Evolutionary conservation across 2,329 filamentous ascomycete genomes (phyloP), one percentile per base, ranked within the genome.

Genomic region (Ustulina deusta): DNA sequence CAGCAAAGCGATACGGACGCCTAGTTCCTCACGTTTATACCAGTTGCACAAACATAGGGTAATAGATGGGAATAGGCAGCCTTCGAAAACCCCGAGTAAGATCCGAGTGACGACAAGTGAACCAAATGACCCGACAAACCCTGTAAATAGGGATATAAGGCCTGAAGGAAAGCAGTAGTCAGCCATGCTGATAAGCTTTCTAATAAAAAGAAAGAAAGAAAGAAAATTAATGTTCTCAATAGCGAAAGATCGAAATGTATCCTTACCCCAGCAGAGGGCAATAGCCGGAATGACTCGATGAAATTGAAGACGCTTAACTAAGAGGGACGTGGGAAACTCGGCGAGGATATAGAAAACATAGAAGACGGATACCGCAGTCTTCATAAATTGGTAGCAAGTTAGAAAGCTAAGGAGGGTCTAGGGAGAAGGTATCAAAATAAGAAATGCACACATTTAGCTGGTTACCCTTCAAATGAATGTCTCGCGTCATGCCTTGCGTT

Each of bases 1-100:
- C 10, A 78, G 51, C n/a, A 77, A 73, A 0, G 74, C 71, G 2
- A 77, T 69, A 0, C 77, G 71, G 0, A 75, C 64, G 0, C 71
- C 75, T 10, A 78, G 34, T n/a, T 78, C 76, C 25, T 77, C 75
- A 1, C 73, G 72, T 5, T 76, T 78, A 66, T 78, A 78, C 71
- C 76, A 78, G 13, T 74, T 76, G 11, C 74, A 75, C 0, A 78
- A 54, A 22, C 76, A 73, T 17, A 76, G 71, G 0, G 74, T 72
- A 29, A 77, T 69, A 3, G 73, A 71, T 3, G 76, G 76, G n/a
- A 77, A 78, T 36, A 77, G 71, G 25, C 74, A 76, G 2, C 75
- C 77, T 56, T 78, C 77, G 10, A 73, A 73, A 1, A 77, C 71
- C 5, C 76, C 77, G 7, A 78, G 66, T 4, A 77, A 62, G 20